Evolutionary conservation across 176 grass and related monocot species (phyloP).

Genomic region (Triticum turgidum): DNA sequence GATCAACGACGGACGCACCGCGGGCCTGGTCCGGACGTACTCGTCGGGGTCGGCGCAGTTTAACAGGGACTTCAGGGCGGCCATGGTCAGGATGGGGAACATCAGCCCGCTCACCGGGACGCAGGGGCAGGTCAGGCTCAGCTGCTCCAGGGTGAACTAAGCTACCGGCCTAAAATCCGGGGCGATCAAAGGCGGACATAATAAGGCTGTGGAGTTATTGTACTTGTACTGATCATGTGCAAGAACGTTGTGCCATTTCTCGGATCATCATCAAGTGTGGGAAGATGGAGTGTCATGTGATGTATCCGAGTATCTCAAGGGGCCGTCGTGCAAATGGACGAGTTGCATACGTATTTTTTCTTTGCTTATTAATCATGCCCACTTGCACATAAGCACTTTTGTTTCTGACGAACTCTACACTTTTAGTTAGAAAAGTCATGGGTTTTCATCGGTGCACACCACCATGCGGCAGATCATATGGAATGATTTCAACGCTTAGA

Average conservation of each 20-base stretch:
- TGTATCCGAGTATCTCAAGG: neutral
- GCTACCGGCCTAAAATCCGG: neutral
- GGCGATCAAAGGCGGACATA: neutral
- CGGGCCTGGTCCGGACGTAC: constrained; percentile 26
- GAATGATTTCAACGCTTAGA: too few species aligned
- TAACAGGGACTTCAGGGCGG: constrained; percentile 30
- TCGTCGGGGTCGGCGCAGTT: constrained; percentile 16
- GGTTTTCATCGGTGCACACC: too few species aligned
- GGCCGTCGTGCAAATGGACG: neutral
- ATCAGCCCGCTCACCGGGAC: constrained; percentile 38
- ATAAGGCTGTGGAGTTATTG: neutral
- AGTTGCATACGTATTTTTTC: neutral
- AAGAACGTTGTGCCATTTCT: neutral
- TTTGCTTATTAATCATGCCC: neutral
- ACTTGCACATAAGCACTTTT: neutral
- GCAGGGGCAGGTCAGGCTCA: constrained; percentile 42
- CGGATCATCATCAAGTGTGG: neutral
- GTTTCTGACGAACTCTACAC: neutral
- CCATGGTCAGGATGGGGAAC: constrained; percentile 52
- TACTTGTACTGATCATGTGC: neutral
- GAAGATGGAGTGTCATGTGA: neutral
- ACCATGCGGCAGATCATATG: too few species aligned
- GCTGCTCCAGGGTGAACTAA: constrained; percentile 39
- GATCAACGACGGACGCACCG: constrained; percentile 39
- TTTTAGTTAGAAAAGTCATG: too few species aligned